phyloP scores from a whole-genome alignment of 164 flowering plant species.

The Brasenia schreberi region DNA sequence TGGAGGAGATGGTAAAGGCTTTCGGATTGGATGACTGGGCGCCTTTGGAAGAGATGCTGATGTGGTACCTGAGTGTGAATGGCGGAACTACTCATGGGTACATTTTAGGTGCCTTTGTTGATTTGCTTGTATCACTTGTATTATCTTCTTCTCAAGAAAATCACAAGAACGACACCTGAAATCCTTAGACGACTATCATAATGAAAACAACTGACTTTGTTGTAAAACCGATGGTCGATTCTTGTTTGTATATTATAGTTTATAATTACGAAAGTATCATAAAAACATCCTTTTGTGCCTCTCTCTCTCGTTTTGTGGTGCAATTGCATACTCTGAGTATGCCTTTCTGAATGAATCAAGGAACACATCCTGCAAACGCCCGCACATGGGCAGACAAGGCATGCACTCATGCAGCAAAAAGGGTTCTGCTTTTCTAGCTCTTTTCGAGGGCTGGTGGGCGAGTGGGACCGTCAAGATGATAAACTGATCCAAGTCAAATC shows the following conservation, averaged over 20 bases:
- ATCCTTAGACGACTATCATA: background rate
- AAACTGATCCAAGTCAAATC: too few relatives aligned
- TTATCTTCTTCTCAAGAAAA: background rate
- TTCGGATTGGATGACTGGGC: constrained; percentile 52
- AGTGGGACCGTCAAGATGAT: too few relatives aligned
- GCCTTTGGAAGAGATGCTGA: constrained; percentile 40
- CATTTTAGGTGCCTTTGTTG: constrained; percentile 9
- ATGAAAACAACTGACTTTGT: background rate
- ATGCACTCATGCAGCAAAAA: too few relatives aligned
- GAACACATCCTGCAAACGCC: too few relatives aligned
- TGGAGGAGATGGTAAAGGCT: constrained; percentile 73
- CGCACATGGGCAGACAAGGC: too few relatives aligned
- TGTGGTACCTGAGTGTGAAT: constrained; percentile 51
- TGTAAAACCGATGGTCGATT: background rate
- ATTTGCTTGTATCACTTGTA: constrained; percentile 6
- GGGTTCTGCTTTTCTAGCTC: too few relatives aligned
- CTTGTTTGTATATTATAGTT: background rate
- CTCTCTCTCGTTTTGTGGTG: background rate
- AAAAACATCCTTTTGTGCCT: too few relatives aligned
- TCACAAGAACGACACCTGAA: background rate
- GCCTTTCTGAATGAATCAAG: too few relatives aligned
- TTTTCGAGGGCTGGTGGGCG: too few relatives aligned
- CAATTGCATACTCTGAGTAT: too few relatives aligned
- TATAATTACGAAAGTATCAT: too few relatives aligned
- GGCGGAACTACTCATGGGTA: constrained; percentile 19